A percentile compares a stretch with the other conserved stretches of the same genome.
Evolutionary conservation across 345 rosid species (phyloP).

Genomic region (Odontarrhena argentea): DNA sequence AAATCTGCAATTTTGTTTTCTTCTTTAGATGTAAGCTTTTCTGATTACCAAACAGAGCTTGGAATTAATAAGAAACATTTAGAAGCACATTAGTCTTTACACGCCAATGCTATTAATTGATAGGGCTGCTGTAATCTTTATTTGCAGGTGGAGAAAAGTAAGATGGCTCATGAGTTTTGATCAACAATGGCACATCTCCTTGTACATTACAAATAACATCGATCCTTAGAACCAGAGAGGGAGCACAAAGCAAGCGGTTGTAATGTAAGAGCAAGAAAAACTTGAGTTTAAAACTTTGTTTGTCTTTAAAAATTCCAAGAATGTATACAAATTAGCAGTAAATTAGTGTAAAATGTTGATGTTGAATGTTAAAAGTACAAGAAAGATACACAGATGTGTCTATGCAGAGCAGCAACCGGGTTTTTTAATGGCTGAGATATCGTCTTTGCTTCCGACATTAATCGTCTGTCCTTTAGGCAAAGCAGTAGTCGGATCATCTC

Average conservation of each 20-base stretch:
- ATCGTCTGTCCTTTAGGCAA: slow-evolving; percentile 83
- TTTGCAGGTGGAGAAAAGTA: neutral
- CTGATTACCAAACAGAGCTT: neutral
- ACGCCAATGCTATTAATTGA: neutral
- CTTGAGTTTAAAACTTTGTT: slow-evolving; percentile 26
- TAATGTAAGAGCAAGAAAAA: neutral
- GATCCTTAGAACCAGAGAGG: neutral
- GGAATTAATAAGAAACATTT: neutral
- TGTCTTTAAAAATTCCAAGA: slow-evolving; percentile 28
- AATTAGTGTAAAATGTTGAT: slow-evolving; percentile 17
- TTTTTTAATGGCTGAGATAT: slow-evolving; percentile 78
- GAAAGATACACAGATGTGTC: neutral
- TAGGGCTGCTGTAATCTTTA: neutral
- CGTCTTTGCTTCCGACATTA: slow-evolving; percentile 67
- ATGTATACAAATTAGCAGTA: slow-evolving; percentile 40
- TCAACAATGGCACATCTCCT: slow-evolving; percentile 15
- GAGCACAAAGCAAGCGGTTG: slow-evolving; percentile 1
- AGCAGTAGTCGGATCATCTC: slow-evolving; percentile 78
- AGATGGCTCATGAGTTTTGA: neutral
- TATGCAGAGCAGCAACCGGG: slow-evolving; percentile 76
- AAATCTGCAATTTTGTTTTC: neutral
- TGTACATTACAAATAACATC: slow-evolving; percentile 6
- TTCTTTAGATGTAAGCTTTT: slow-evolving; percentile 9
- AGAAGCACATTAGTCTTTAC: neutral
- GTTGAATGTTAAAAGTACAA: slow-evolving; percentile 1